Evolutionary conservation across 768 basidiomycete genomes (phyloP).

Genomic region (Rhizopogon roseolus): DNA sequence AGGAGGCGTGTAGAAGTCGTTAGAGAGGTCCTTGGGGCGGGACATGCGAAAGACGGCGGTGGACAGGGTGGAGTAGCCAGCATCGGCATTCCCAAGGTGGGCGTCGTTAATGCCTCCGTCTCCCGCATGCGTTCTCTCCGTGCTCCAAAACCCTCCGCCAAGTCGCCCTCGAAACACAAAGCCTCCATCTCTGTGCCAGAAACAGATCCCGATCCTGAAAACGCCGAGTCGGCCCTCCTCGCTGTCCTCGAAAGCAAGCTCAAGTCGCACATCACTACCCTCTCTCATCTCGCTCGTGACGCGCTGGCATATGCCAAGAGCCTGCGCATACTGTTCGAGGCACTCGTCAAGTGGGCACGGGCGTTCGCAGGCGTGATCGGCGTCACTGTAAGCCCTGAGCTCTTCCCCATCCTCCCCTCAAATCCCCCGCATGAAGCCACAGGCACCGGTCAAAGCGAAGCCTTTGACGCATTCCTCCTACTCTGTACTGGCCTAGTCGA

Average conservation of each 20-base stretch:
- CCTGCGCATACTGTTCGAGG: slow-evolving; percentile 43
- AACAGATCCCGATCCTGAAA: slow-evolving; percentile 24
- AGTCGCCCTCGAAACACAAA: slow-evolving; percentile 15
- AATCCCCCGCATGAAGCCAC: slow-evolving; percentile 12
- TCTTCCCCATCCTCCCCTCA: slow-evolving; percentile 12
- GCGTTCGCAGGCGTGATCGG: slow-evolving; percentile 68
- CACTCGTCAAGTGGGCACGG: slow-evolving; percentile 57
- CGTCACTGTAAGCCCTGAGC: slow-evolving; percentile 36
- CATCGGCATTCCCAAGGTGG: slow-evolving; percentile 32
- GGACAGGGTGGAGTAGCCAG: slow-evolving; percentile 36
- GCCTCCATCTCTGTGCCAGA: slow-evolving; percentile 6
- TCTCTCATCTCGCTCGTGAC: slow-evolving; percentile 56
- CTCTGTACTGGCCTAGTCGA: slow-evolving; percentile 54
- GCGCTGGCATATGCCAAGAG: slow-evolving; percentile 59
- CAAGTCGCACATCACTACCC: slow-evolving; percentile 50
- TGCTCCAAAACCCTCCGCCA: slow-evolving; percentile 17
- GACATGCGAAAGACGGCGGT: slow-evolving; percentile 30
- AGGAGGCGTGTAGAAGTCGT: slow-evolving; percentile 74
- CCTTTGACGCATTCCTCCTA: slow-evolving; percentile 65
- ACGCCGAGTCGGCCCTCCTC: slow-evolving; percentile 46
- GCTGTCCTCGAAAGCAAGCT: slow-evolving; percentile 52
- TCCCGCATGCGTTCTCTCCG: slow-evolving; percentile 58
- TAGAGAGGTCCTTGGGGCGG: slow-evolving; percentile 58
- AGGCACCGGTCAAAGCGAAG: slow-evolving; percentile 37
- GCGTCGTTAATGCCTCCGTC: slow-evolving; percentile 45